These are phyloP conservation scores for Thalassiosira mediterranea DNA, from an alignment of 352 stramenopile genomes.

Conservation along the genomic window DNA sequence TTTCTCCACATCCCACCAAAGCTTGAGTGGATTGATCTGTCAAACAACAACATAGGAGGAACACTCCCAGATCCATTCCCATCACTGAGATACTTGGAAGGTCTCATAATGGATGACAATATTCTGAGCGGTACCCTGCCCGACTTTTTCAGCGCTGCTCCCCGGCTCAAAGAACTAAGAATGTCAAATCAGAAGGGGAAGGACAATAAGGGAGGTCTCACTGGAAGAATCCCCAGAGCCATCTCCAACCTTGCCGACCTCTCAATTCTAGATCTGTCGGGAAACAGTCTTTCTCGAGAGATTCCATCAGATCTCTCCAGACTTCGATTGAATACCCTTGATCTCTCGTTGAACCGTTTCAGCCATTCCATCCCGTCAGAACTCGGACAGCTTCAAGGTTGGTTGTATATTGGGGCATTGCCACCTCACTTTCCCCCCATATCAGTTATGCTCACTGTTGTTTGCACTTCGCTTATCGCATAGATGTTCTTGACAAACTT, in stretches of 20 bases:
- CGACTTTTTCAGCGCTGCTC: not conserved
- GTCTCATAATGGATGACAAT: not conserved
- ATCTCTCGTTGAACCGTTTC: not conserved
- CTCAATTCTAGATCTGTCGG: too few relatives aligned
- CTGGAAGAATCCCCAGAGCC: not conserved
- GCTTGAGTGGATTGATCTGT: not conserved
- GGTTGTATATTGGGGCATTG: not conserved
- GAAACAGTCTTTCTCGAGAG: too few relatives aligned
- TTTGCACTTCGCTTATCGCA: not conserved
- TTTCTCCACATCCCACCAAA: constrained; percentile 1
- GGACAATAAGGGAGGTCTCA: not conserved
- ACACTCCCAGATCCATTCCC: not conserved
- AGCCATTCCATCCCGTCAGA: not conserved
- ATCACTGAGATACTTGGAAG: not conserved
- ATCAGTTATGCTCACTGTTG: not conserved
- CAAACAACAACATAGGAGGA: not conserved
- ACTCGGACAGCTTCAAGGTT: not conserved
- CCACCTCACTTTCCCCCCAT: not conserved
- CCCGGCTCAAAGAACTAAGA: not conserved
- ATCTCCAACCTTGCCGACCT: too few relatives aligned
- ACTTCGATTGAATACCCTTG: not conserved
- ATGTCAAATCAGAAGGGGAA: not conserved
- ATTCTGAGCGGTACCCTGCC: not conserved
- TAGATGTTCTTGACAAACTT: not conserved
- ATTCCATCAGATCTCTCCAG: too few relatives aligned